Conservation (phyloP, 208 protist genomes). For the Wallacemonas sp. region DNA sequence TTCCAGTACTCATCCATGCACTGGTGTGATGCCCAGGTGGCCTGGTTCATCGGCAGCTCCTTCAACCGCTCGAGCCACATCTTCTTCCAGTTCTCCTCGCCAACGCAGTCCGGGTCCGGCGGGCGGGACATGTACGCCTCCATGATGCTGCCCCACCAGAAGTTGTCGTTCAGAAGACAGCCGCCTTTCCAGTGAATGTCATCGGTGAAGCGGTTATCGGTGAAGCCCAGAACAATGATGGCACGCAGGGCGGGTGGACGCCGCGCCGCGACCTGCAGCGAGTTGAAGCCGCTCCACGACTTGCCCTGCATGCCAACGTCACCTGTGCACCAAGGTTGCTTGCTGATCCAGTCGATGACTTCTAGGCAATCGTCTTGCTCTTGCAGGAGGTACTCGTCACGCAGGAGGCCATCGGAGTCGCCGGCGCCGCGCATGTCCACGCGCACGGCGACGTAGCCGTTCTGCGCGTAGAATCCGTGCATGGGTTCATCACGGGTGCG, state of each 20-base stretch:
- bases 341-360: slow-evolving; percentile 65
- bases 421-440: slow-evolving; percentile 68
- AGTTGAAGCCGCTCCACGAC: slow-evolving; percentile 72
- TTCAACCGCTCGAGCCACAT: slow-evolving; percentile 51
- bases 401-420: slow-evolving; percentile 53
- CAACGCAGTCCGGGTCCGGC: slow-evolving; percentile 40
- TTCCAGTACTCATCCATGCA: slow-evolving; percentile 59
- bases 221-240: slow-evolving; percentile 68
- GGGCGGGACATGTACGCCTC: slow-evolving; percentile 50
- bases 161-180: slow-evolving; percentile 70
- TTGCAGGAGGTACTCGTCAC: slow-evolving; percentile 58
- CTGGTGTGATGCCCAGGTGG: slow-evolving; percentile 49
- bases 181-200: slow-evolving; percentile 75
- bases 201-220: slow-evolving; percentile 64
- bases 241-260: slow-evolving; percentile 45
- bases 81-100: slow-evolving; percentile 35
- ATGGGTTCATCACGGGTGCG: slow-evolving; percentile 59
- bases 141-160: slow-evolving; percentile 74
- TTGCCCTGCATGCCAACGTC: slow-evolving; percentile 67
- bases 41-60: slow-evolving; percentile 47
- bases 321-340: slow-evolving; percentile 60
- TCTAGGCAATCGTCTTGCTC: slow-evolving; percentile 61
- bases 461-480: slow-evolving; percentile 62
- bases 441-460: slow-evolving; percentile 49
- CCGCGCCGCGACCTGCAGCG: slow-evolving; percentile 56